A percentile compares a stretch with the other conserved stretches of the same genome.
Evolutionary conservation across 2,329 filamentous ascomycete species (phyloP).

Genomic region (Penicillium sp.): DNA sequence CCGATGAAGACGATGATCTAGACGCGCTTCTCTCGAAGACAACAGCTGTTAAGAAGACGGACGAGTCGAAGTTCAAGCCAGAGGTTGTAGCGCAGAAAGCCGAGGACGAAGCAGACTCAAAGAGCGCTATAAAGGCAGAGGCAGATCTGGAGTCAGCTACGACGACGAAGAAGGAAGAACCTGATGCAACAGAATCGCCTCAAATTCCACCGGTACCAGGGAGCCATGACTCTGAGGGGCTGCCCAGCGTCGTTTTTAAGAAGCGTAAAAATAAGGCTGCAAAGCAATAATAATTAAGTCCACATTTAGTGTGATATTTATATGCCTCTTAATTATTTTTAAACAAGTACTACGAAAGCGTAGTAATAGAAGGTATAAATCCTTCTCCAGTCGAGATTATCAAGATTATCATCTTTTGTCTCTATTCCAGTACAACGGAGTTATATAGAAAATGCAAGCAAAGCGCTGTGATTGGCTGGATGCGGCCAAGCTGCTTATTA

Average conservation of each 20-base stretch:
- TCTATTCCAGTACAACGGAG: neutral
- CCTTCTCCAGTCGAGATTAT: neutral
- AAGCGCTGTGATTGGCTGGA: neutral
- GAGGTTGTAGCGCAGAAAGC: slow-evolving; percentile 9
- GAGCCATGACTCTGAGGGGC: slow-evolving; percentile 21
- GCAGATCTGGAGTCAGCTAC: slow-evolving; percentile 15
- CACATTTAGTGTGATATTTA: neutral
- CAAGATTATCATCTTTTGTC: neutral
- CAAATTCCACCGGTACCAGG: slow-evolving; percentile 11
- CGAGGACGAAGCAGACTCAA: slow-evolving; percentile 10
- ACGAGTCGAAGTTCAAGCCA: slow-evolving; percentile 16
- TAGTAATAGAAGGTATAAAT: neutral
- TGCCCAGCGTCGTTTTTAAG: slow-evolving; percentile 42
- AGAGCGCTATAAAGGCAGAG: neutral
- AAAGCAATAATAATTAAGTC: slow-evolving; percentile 29
- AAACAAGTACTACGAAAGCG: neutral
- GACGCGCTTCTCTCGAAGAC: slow-evolving; percentile 42
- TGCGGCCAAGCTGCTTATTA: neutral
- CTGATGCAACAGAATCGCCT: slow-evolving; percentile 6
- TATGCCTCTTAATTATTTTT: neutral
- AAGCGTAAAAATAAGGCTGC: slow-evolving; percentile 46
- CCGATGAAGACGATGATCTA: slow-evolving; percentile 35
- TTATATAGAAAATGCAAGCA: neutral
- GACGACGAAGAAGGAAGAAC: slow-evolving; percentile 27
- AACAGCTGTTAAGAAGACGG: slow-evolving; percentile 31